A percentile compares a stretch with the other conserved stretches of the same genome.
phyloP scores from a whole-genome alignment of 345 rosid species.

The Pseudoturritis turrita region DNA sequence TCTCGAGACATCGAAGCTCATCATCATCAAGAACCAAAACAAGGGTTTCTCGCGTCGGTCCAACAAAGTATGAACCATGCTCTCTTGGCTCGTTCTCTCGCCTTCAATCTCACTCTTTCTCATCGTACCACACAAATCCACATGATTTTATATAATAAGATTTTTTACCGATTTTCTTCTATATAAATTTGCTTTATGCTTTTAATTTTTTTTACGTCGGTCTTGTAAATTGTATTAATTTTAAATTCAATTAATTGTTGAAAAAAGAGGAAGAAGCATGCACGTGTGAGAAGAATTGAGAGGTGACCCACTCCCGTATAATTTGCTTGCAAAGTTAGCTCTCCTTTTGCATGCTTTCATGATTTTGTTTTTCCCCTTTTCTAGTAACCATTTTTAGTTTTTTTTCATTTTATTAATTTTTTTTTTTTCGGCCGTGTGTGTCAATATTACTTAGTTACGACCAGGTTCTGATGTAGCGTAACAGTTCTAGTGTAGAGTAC shows the following conservation, averaged over 20 bases:
- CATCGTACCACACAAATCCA: background rate
- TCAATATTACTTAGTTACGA: background rate
- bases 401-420: background rate
- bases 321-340: conserved; percentile 50
- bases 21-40: conserved; percentile 23
- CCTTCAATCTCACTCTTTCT: conserved; percentile 28
- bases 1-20: conserved; percentile 27
- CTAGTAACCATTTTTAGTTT: conserved; percentile 10
- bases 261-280: conserved; percentile 1
- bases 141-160: no score
- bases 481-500: no score
- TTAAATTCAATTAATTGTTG: no score
- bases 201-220: conserved; percentile 13
- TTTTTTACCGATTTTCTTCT: background rate
- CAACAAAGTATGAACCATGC: conserved; percentile 34
- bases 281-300: conserved; percentile 41
- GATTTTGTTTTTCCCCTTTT: conserved; percentile 26
- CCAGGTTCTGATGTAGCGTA: background rate
- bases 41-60: conserved; percentile 36
- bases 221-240: background rate
- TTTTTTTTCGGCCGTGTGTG: background rate
- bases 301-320: conserved; percentile 40
- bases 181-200: conserved; percentile 11
- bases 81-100: conserved; percentile 31
- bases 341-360: conserved; percentile 59